Conservation (phyloP, 2,329 filamentous ascomycete species). For the Clarireedia monteithiana region DNA sequence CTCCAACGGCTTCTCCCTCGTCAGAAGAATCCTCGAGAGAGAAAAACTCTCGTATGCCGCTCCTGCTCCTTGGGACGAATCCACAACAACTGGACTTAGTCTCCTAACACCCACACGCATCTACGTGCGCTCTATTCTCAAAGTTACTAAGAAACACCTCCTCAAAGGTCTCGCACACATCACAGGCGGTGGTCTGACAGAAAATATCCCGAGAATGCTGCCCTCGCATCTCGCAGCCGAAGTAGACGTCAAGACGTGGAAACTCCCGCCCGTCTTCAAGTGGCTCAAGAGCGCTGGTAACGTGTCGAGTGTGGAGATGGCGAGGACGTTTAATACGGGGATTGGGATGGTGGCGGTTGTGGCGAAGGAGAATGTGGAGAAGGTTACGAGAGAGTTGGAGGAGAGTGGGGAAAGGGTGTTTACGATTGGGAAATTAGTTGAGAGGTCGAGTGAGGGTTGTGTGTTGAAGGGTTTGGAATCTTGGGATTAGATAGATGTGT, state of each 20-base stretch:
- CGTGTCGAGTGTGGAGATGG: slow-evolving; percentile 73
- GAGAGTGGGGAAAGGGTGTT: slow-evolving; percentile 69
- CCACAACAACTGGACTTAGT: slow-evolving; percentile 59
- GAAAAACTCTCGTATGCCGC: slow-evolving; percentile 65
- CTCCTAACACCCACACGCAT: slow-evolving; percentile 87
- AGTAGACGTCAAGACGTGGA: slow-evolving; percentile 71
- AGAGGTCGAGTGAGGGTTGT: slow-evolving; percentile 50
- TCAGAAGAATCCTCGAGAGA: slow-evolving; percentile 76
- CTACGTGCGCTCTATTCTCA: slow-evolving; percentile 78
- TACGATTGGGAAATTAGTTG: slow-evolving; percentile 63
- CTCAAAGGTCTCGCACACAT: slow-evolving; percentile 96
- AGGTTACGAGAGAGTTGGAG: slow-evolving; percentile 53
- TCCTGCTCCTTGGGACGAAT: slow-evolving; percentile 66
- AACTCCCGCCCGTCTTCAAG: slow-evolving; percentile 68
- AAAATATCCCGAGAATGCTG: slow-evolving; percentile 93
- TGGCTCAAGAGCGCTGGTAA: slow-evolving; percentile 75
- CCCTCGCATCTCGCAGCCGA: slow-evolving; percentile 70
- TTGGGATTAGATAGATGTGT: slow-evolving; percentile 20
- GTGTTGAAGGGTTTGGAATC: slow-evolving; percentile 48
- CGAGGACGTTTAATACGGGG: slow-evolving; percentile 88
- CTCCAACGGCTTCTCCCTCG: slow-evolving; percentile 96
- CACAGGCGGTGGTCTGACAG: slow-evolving; percentile 84
- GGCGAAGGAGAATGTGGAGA: slow-evolving; percentile 51
- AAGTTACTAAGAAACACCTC: slow-evolving; percentile 51
- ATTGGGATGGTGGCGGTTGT: slow-evolving; percentile 92